These are phyloP conservation scores for Fusarium siculi DNA, from an alignment of 2,329 filamentous ascomycete genomes.

Conservation along the genomic window DNA sequence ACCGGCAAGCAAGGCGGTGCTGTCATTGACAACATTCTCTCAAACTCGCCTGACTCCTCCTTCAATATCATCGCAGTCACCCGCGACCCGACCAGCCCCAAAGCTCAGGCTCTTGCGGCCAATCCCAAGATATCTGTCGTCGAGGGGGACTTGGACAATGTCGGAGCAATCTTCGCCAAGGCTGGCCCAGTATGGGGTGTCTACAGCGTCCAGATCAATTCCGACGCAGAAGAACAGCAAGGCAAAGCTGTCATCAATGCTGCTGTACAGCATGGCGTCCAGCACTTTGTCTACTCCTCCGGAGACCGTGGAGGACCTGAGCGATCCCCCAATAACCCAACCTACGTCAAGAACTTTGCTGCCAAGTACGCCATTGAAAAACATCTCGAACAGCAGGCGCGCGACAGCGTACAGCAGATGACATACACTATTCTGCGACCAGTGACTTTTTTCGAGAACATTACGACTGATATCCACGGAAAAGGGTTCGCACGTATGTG, in stretches of 20 bases:
- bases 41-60: background rate
- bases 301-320: slow-evolving; percentile 1
- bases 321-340: background rate
- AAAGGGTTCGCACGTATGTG: slow-evolving; percentile 46
- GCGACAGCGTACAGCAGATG: slow-evolving; percentile 48
- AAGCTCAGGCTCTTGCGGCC: background rate
- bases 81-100: background rate
- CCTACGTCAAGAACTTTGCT: slow-evolving; percentile 61
- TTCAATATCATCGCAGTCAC: background rate
- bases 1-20: slow-evolving; percentile 7
- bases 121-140: background rate
- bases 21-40: background rate
- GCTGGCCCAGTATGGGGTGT: background rate
- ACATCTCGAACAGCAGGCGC: background rate
- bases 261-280: background rate
- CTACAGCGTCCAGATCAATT: slow-evolving; percentile 1
- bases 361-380: slow-evolving; percentile 63
- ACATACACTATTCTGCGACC: slow-evolving; percentile 68
- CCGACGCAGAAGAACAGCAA: background rate
- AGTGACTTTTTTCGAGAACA: slow-evolving; percentile 67
- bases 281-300: slow-evolving; percentile 2
- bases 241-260: background rate
- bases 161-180: background rate
- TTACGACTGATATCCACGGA: slow-evolving; percentile 45
- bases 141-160: background rate